These are phyloP conservation scores for Vigna trinervia DNA, from an alignment of 306 rosid genomes.

Conservation along the genomic window DNA sequence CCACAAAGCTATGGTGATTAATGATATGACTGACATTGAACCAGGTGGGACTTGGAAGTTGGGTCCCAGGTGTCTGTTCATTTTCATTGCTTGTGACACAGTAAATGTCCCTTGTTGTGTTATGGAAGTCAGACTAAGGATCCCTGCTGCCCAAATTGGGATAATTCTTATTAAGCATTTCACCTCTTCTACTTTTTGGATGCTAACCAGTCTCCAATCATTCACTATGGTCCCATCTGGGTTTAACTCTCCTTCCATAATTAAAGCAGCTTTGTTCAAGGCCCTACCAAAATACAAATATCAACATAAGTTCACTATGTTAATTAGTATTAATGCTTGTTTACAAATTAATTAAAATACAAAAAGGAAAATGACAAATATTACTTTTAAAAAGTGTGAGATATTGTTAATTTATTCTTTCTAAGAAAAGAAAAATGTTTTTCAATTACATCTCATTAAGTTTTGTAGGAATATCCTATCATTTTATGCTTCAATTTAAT, in stretches of 20 bases:
- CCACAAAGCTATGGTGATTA: slow-evolving; percentile 55
- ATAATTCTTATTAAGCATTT: slow-evolving; percentile 57
- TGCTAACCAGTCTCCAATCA: slow-evolving; percentile 58
- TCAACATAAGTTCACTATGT: neutral
- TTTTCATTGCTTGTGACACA: slow-evolving; percentile 71
- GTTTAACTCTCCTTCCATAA: slow-evolving; percentile 57
- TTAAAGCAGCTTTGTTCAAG: slow-evolving; percentile 65
- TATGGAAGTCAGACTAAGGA: slow-evolving; percentile 51
- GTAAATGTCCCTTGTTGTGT: slow-evolving; percentile 63
- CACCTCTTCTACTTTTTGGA: slow-evolving; percentile 75
- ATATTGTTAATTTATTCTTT: too few species aligned
- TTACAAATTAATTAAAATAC: neutral
- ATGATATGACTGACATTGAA: slow-evolving; percentile 61
- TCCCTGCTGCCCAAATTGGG: slow-evolving; percentile 66
- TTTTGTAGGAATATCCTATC: too few species aligned
- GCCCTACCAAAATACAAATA: slow-evolving; percentile 28
- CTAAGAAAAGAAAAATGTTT: too few species aligned
- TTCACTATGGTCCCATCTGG: slow-evolving; percentile 56
- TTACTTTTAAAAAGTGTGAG: too few species aligned
- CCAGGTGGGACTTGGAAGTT: slow-evolving; percentile 74
- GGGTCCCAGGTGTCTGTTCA: slow-evolving; percentile 76
- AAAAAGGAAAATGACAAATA: neutral
- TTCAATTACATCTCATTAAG: too few species aligned
- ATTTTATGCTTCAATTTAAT: too few species aligned
- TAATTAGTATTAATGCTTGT: neutral